Conservation (phyloP, 75 land plant species). For the Selaginella moellendorffii region DNA sequence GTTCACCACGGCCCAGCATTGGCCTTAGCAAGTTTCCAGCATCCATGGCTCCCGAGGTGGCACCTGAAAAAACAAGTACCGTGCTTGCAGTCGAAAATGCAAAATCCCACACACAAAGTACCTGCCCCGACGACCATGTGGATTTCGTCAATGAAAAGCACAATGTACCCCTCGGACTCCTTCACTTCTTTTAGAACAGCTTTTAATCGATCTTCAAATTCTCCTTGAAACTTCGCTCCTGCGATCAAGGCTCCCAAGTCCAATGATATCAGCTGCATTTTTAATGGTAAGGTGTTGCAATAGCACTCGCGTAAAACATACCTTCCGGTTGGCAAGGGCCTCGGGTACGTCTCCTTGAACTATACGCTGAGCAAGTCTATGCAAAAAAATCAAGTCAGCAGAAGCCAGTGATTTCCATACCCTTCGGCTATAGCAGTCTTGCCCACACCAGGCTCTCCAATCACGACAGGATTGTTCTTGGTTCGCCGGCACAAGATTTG, state of each 20-base stretch:
- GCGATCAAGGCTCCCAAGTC: slow-evolving; percentile 54
- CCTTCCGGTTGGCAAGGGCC: slow-evolving; percentile 56
- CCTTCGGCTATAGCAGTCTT: slow-evolving; percentile 89
- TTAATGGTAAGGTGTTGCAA: background rate
- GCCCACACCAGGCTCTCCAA: slow-evolving; percentile 88
- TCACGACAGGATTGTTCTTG: slow-evolving; percentile 81
- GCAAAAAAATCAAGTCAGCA: no score
- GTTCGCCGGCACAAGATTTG: slow-evolving; percentile 74
- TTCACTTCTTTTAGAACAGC: slow-evolving; percentile 49
- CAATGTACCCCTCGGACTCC: slow-evolving; percentile 42
- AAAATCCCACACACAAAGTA: slow-evolving; percentile 4
- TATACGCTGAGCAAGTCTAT: slow-evolving; percentile 75
- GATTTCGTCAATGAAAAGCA: slow-evolving; percentile 55
- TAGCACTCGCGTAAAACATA: slow-evolving; percentile 9
- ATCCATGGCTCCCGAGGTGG: slow-evolving; percentile 46
- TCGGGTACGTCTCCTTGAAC: slow-evolving; percentile 77
- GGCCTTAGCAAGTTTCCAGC: slow-evolving; percentile 50
- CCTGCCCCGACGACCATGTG: slow-evolving; percentile 62
- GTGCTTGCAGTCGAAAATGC: background rate
- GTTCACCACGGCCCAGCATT: slow-evolving; percentile 49
- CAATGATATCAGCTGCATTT: slow-evolving; percentile 37
- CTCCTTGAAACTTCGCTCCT: slow-evolving; percentile 52
- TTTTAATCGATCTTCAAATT: slow-evolving; percentile 51
- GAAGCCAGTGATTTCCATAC: slow-evolving; percentile 28
- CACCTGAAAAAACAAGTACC: slow-evolving; percentile 22